Conservation (phyloP, 1,284 basidiomycete genomes). For the Cutaneotrichosporon sp. region DNA sequence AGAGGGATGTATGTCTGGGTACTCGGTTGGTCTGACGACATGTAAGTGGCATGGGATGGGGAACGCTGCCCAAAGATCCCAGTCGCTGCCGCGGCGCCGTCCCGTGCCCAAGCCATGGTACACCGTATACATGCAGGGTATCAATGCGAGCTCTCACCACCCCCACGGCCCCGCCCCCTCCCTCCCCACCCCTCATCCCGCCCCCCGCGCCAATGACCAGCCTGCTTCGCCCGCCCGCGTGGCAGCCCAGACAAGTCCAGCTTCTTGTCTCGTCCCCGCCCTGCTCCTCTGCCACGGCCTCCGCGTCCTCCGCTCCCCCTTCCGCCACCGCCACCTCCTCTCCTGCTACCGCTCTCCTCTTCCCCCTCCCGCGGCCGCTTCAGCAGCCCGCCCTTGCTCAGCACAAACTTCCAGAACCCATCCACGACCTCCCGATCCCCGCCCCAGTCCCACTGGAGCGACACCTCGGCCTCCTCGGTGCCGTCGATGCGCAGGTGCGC, state of each 20-base stretch:
- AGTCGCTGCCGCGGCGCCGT: too few species aligned
- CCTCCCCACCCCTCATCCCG: not conserved
- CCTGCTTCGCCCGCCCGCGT: slow-evolving; percentile 1
- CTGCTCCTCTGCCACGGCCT: not conserved
- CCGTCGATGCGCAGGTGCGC: slow-evolving; percentile 24
- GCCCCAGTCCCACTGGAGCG: slow-evolving; percentile 67
- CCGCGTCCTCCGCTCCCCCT: not conserved
- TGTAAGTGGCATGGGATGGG: too few species aligned
- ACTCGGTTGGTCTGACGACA: too few species aligned
- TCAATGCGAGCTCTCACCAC: too few species aligned
- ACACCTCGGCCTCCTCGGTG: slow-evolving; percentile 38
- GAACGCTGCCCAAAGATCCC: too few species aligned
- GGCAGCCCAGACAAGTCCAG: not conserved
- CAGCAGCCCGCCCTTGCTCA: slow-evolving; percentile 51
- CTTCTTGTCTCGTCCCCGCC: not conserved
- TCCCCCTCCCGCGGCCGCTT: slow-evolving; percentile 17
- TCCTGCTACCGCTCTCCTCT: not conserved
- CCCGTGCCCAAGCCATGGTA: too few species aligned
- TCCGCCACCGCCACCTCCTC: not conserved
- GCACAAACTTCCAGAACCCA: slow-evolving; percentile 66
- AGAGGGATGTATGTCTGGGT: too few species aligned
- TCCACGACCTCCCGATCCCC: slow-evolving; percentile 64
- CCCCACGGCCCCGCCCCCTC: too few species aligned
- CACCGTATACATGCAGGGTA: too few species aligned
- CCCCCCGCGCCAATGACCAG: slow-evolving; percentile 3